Evolutionary conservation across 176 grass and related monocot species (phyloP), one percentile per base, ranked within the genome.

Genomic region (Phoenix roebelenii): DNA sequence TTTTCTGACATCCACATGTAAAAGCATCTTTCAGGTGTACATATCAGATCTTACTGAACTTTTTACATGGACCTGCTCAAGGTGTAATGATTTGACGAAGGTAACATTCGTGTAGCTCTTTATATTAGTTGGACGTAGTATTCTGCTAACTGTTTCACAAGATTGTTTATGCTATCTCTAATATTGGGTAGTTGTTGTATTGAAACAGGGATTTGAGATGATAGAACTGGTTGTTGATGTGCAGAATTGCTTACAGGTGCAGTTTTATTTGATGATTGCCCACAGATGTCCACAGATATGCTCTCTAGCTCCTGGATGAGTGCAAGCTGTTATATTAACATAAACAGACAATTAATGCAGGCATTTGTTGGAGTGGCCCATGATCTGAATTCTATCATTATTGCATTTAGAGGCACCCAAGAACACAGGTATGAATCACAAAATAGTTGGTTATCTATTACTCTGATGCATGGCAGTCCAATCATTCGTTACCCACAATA

Each of bases 351-450:
- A 44, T 44, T 44, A 26, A 55, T 61, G 71, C 85, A 98, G 93
- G 93, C 93, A 64, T 98, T 85, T 72, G 81, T 98, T 20, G 93
- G 93, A 78, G 78, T 92, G 83, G 84, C 84, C 1, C 76, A 82
- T 73, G 79, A 92, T 76, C 78, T 90, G 50, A 92, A 92, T 57
- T 81, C 81, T 64, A 64, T 78, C 3, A 20, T 98, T 30, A 76
- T 92, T 83, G 87, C 89, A 54, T 92, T 98, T 30, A 85, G 93
- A 92, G 93, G 93, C 76, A 98, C 93, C 60, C 88, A 85, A 78
- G 87, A 92, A 51, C 85, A 81, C 69, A 98, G 93, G 93, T 98
- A 89, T 44, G 10, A 14, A 44, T 44, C 35, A 44, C 35, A 44
- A 12, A 44, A 44, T 44, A 44, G 35, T 39, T 39, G 32, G 32